Base-by-base conservation (phyloP, 129 eudicot species). In the Glebionis coronaria region DNA sequence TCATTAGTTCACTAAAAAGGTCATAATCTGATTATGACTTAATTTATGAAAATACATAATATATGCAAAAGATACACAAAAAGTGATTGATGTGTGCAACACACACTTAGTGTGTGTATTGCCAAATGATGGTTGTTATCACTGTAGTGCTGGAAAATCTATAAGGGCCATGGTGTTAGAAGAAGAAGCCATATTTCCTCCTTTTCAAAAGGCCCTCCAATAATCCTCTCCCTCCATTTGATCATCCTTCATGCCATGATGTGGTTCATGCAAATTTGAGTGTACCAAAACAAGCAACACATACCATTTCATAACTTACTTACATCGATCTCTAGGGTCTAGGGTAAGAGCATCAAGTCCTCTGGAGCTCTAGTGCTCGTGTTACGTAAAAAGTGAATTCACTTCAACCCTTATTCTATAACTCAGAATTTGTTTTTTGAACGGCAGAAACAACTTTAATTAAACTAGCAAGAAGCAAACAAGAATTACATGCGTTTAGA, bases 111-210 rank as follows among this genome's bases (percentile, higher is more conserved):
- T 67, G 50, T 29, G 44, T 56, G 44, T 35, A 29, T 29, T 69
- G 56, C 38, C 73, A 56, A 42, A 56, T 58, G 66, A 70, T 57
- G 20, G 56, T 69, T 69, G 74, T 70, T 57, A 57, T 70, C 67
- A 45, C 45, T 57, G 49, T 44, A 58, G 12, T 58, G 67, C 57
- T 58, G 66, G 65, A 45, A 58, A 70, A 56, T 70, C 74, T 57
- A 10, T 2, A 15, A 57, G 47, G 74, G 67, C 67, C 74, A 15
- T 57, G 9, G 45, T 58, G 38, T 11, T 56, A 6, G 74, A 45
- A 57, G 8, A 70, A 70, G 25, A 57, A 4, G 57, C 49, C 74
- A 56, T 69, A 56, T 69, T 25, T 69, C 13, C 56, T 20, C 74
- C 44, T 69, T 56, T 42, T 44, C 65, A 57, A 23, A n/a, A 7